These are phyloP conservation scores for Physocladia obscura DNA, from an alignment of 192 early-diverging fungal genomes.

Conservation along the genomic window DNA sequence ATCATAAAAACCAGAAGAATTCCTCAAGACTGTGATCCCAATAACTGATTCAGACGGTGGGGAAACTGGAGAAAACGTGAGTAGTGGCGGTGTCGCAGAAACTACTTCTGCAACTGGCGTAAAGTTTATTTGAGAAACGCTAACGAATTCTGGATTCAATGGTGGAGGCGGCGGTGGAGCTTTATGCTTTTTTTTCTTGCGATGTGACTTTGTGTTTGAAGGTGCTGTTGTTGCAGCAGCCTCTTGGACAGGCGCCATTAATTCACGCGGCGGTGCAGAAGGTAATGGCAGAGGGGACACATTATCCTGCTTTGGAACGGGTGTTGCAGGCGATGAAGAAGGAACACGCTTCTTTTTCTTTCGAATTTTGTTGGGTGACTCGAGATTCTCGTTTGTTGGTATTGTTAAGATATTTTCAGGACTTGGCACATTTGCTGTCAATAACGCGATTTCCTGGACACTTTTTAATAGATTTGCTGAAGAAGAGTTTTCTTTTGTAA, in stretches of 20 bases:
- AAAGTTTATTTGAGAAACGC: too few relatives aligned
- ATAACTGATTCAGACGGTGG: too few relatives aligned
- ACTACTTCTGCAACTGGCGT: too few relatives aligned
- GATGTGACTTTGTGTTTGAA: neutral
- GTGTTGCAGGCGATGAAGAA: neutral
- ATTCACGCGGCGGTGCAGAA: neutral
- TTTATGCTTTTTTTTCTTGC: slow-evolving; percentile 9
- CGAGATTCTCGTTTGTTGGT: neutral
- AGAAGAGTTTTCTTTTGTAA: too few relatives aligned
- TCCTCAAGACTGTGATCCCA: neutral
- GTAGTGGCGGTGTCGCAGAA: too few relatives aligned
- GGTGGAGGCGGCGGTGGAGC: slow-evolving; percentile 22
- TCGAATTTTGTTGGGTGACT: neutral
- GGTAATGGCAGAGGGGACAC: neutral
- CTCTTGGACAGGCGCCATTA: neutral
- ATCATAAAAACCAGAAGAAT: neutral
- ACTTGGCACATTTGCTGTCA: too few relatives aligned
- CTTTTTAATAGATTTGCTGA: too few relatives aligned
- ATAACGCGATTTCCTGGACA: too few relatives aligned
- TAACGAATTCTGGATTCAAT: neutral
- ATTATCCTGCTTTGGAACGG: neutral
- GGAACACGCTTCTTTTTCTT: neutral
- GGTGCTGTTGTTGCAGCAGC: neutral
- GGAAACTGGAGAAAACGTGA: too few relatives aligned
- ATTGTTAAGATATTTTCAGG: too few relatives aligned